Percentiles rank a stretch among this genome's conserved stretches.
Evolutionary conservation across 2,329 filamentous ascomycete genomes (phyloP).

Genomic region (Colletotrichum trifolii): DNA sequence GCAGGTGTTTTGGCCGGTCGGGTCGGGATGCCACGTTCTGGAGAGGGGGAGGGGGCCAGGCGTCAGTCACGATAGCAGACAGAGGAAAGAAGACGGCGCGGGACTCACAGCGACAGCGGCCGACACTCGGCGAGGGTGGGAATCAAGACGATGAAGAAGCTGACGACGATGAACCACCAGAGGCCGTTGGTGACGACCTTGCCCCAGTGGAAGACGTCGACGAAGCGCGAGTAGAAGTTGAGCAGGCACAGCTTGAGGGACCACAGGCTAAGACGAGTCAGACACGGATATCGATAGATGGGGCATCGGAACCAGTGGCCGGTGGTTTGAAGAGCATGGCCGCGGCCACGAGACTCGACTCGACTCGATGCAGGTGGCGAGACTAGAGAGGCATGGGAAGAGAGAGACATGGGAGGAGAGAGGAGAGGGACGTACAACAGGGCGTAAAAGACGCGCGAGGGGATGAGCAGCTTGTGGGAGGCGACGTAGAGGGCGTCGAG

Average conservation of each 20-base stretch:
- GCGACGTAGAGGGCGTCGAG: constrained; percentile 39
- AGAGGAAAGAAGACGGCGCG: neutral
- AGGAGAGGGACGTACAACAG: constrained; percentile 39
- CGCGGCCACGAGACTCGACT: neutral
- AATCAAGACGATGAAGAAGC: constrained; percentile 43
- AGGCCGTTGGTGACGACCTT: constrained; percentile 38
- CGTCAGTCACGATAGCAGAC: neutral
- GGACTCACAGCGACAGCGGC: constrained; percentile 40
- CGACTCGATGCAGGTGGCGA: neutral
- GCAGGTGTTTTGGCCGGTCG: constrained; percentile 34
- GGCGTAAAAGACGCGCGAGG: constrained; percentile 44
- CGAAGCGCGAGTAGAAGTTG: constrained; percentile 46
- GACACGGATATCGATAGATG: neutral
- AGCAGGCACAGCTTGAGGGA: constrained; percentile 44
- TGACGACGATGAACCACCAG: constrained; percentile 43
- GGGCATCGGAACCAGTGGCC: neutral
- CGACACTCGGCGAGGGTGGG: constrained; percentile 43
- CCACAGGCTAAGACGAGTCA: constrained; percentile 41
- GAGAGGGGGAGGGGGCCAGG: no score
- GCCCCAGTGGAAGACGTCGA: constrained; percentile 40
- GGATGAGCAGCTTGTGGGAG: constrained; percentile 44
- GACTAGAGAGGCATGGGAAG: neutral
- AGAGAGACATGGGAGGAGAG: neutral
- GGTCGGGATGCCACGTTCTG: constrained; percentile 31
- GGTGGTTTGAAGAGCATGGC: neutral